Evolutionary conservation across 2,329 filamentous ascomycete species (phyloP).

Genomic region (Chrysoporthe cubensis): DNA sequence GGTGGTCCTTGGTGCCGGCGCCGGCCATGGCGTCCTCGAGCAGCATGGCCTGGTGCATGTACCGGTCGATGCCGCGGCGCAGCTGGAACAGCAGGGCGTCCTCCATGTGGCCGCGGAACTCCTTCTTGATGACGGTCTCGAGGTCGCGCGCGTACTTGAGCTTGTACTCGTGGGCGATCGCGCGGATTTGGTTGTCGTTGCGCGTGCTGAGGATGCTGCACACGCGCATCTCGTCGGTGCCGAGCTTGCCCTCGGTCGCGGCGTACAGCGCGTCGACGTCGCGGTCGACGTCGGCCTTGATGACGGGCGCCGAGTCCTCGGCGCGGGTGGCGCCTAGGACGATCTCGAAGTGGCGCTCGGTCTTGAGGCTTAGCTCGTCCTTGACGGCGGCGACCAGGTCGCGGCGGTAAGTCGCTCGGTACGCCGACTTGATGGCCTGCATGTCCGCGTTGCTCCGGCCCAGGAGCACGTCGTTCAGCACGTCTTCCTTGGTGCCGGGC

Average conservation of each 20-base stretch:
- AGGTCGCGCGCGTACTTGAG: conserved; percentile 72
- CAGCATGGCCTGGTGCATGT: conserved; percentile 78
- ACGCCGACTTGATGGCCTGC: conserved; percentile 80
- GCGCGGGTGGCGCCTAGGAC: conserved; percentile 74
- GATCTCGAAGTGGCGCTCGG: conserved; percentile 82
- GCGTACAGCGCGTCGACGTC: conserved; percentile 79
- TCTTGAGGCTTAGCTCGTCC: conserved; percentile 83
- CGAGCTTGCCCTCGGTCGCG: conserved; percentile 73
- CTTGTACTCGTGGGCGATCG: conserved; percentile 76
- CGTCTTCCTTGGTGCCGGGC: conserved; percentile 80
- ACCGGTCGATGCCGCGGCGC: conserved; percentile 76
- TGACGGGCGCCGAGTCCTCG: conserved; percentile 77
- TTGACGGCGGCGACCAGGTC: conserved; percentile 74
- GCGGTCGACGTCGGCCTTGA: conserved; percentile 72
- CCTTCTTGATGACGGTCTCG: conserved; percentile 72
- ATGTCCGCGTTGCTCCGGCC: conserved; percentile 86
- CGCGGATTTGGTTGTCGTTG: conserved; percentile 82
- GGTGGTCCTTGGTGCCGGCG: conserved; percentile 80
- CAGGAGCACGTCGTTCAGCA: conserved; percentile 86
- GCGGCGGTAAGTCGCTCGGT: conserved; percentile 68
- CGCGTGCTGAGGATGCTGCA: conserved; percentile 77
- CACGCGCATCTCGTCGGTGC: conserved; percentile 75
- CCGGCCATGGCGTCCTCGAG: conserved; percentile 91
- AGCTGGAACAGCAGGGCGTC: conserved; percentile 81
- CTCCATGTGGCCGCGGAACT: conserved; percentile 93